phyloP scores from a whole-genome alignment of 768 basidiomycete species.

The Trametes meyenii region DNA sequence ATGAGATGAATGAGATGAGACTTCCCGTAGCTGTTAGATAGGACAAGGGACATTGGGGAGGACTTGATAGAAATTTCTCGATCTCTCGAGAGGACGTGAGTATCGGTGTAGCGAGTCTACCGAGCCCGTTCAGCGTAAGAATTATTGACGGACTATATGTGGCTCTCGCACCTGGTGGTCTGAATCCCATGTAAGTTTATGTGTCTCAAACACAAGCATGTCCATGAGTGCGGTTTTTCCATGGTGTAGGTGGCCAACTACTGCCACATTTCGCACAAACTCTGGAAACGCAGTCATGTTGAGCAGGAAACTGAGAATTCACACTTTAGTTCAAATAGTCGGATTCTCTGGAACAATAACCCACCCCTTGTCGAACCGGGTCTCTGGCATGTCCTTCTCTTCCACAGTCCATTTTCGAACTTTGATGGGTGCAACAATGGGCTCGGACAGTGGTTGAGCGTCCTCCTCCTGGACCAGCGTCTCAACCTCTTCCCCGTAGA shows the following conservation, averaged over 20 bases:
- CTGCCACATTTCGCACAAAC: constrained; percentile 94
- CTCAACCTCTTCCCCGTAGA: constrained; percentile 94
- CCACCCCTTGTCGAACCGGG: constrained; percentile 96
- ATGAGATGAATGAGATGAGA: constrained; percentile 92
- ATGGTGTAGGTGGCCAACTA: constrained; percentile 96
- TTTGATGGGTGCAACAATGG: constrained; percentile 94
- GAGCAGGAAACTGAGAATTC: constrained; percentile 72
- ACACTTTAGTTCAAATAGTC: not conserved
- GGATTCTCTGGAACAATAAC: constrained; percentile 31
- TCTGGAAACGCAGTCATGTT: constrained; percentile 91
- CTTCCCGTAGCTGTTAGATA: constrained; percentile 85
- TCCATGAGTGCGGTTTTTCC: constrained; percentile 97
- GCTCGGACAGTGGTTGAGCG: constrained; percentile 91
- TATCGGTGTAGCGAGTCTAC: constrained; percentile 94
- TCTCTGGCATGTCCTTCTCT: constrained; percentile 94
- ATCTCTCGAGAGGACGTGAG: constrained; percentile 84
- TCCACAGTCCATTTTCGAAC: constrained; percentile 93
- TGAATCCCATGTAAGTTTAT: constrained; percentile 92
- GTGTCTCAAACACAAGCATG: constrained; percentile 96
- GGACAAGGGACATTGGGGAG: constrained; percentile 91
- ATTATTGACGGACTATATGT: constrained; percentile 14
- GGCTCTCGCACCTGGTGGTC: constrained; percentile 71
- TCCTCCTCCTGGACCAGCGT: constrained; percentile 98
- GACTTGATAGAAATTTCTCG: constrained; percentile 96
- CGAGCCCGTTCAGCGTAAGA: not conserved